These are phyloP conservation scores for Rhexocercosporidium sp. DNA, from an alignment of 2,329 filamentous ascomycete genomes.

Conservation along the genomic window DNA sequence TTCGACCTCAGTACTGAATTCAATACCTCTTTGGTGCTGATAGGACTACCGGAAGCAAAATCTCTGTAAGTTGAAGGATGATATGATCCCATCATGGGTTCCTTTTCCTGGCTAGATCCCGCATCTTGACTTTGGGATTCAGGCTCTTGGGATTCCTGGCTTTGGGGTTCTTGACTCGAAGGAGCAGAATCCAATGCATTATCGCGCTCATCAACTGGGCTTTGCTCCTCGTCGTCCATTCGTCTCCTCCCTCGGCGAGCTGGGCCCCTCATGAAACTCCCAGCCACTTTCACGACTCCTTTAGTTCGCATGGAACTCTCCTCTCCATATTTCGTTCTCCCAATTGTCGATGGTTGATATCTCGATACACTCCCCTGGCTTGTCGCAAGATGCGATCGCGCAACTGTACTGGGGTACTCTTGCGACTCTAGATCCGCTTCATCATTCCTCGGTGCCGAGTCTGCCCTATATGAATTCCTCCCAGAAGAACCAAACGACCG, in stretches of 20 bases:
- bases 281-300: constrained; percentile 74
- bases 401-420: constrained; percentile 51
- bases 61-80: constrained; percentile 36
- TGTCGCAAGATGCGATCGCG: constrained; percentile 52
- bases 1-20: constrained; percentile 37
- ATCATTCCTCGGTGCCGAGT: constrained; percentile 33
- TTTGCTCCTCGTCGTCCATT: constrained; percentile 54
- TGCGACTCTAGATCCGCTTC: constrained; percentile 32
- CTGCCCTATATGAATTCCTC: constrained; percentile 32
- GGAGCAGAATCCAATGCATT: constrained; percentile 40
- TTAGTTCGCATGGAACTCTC: constrained; percentile 80
- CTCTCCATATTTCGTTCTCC: constrained; percentile 61
- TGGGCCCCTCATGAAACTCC: constrained; percentile 80
- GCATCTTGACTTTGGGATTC: constrained; percentile 25
- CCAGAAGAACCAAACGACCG: constrained; percentile 39
- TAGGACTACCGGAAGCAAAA: constrained; percentile 61
- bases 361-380: constrained; percentile 59
- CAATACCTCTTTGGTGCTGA: constrained; percentile 49
- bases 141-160: constrained; percentile 28
- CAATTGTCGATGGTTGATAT: constrained; percentile 54
- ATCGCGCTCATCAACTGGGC: constrained; percentile 43
- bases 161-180: constrained; percentile 41
- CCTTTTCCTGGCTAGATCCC: constrained; percentile 32
- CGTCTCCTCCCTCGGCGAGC: constrained; percentile 75
- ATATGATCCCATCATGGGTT: constrained; percentile 44